Evolutionary conservation across 2,329 filamentous ascomycete genomes (phyloP), one percentile per base, ranked within the genome.

Genomic region (Epichloe bromicola): DNA sequence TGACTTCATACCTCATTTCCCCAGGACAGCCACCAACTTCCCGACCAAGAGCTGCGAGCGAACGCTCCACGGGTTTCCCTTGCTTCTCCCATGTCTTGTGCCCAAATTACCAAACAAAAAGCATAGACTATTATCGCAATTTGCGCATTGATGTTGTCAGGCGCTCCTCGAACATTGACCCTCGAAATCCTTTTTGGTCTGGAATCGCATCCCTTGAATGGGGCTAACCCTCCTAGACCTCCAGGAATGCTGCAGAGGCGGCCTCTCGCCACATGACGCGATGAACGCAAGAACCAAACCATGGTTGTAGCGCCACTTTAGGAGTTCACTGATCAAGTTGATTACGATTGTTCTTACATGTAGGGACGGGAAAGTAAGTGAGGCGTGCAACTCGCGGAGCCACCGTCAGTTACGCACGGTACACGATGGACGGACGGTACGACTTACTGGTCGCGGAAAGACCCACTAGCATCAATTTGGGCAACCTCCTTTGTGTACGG

Each of bases 1-100:
- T 49, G 53, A 55, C 51, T 51, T 50, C 49, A 50, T 26, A 36
- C 39, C 49, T 48, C 45, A 51, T 52, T 52, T 55, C 52, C 45
- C 37, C 17, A 12, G 46, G 38, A 46, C n/a, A 48, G 26, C 26
- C 26, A 30, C 26, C 26, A 30, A n/a, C 40, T 42, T 42, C 20
- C 11, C 40, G 40, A 26, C 26, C 17, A 41, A 26, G n/a, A 11
- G 40, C 33, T n/a, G 36, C 26, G 40, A 15, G 36, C 19, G 34
- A 30, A 40, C 19, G 14, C 33, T 40, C 12, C 19, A 26, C 34
- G 19, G 19, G 11, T 41, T 30, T 11, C 11, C 47, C 47, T 30
- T 49, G 39, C 47, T 17, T 51, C n/a, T 19, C 15, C 19, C n/a
- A 39, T 46, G 23, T 7, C 23, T 26, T 7, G 6, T 26, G 23